Conservation (phyloP, 2,329 filamentous ascomycete species). For the Calonectria montana region DNA sequence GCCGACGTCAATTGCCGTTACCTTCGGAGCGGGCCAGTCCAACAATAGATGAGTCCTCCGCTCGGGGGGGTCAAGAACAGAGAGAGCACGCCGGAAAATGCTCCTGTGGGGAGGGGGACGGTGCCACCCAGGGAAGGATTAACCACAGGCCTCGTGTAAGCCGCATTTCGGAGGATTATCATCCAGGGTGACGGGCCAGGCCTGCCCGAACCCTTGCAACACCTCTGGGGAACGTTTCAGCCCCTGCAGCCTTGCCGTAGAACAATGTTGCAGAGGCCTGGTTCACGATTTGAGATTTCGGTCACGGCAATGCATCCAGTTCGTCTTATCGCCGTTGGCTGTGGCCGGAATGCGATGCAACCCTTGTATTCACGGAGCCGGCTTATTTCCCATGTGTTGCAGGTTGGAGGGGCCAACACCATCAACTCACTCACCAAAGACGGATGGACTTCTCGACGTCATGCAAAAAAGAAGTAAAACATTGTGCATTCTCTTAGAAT, state of each 20-base stretch:
- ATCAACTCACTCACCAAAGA: neutral
- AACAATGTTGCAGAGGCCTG: neutral
- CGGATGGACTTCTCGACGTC: neutral
- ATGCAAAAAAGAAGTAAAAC: neutral
- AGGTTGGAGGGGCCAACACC: neutral
- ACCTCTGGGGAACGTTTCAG: constrained; percentile 5
- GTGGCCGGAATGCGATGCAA: neutral
- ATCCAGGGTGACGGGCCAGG: neutral
- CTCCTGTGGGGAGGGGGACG: neutral
- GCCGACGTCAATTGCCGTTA: neutral
- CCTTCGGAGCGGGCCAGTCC: neutral
- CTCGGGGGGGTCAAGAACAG: neutral
- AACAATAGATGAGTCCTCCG: neutral
- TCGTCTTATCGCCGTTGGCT: neutral
- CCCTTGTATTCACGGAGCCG: neutral
- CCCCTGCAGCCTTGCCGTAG: constrained; percentile 3
- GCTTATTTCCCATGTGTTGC: neutral
- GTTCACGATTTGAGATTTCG: neutral
- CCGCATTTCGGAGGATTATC: neutral
- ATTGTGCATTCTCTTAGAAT: neutral
- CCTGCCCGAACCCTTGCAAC: neutral
- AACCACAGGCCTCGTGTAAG: neutral
- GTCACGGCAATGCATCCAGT: neutral
- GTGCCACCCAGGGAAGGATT: neutral
- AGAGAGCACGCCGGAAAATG: neutral